Conservation (phyloP, 371 early-diverging fungal genomes). For the Lichtheimia corymbifera region DNA sequence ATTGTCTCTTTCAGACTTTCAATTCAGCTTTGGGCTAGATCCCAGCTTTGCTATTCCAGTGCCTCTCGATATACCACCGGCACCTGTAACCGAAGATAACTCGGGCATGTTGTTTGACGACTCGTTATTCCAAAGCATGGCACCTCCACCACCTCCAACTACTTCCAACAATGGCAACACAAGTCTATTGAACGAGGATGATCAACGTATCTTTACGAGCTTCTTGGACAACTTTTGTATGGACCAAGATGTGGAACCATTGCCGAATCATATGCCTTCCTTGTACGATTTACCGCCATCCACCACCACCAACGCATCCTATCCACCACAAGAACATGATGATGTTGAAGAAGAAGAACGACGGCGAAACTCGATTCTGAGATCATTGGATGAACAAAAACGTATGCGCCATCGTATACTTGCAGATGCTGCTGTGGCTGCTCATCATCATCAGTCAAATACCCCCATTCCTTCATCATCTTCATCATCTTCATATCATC, state of each 20-base stretch:
- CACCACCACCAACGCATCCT: slow-evolving; percentile 4
- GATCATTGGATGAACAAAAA: slow-evolving; percentile 40
- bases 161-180: slow-evolving; percentile 4
- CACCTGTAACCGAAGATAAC: slow-evolving; percentile 15
- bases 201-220: slow-evolving; percentile 41
- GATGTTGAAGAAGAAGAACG: slow-evolving; percentile 33
- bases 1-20: slow-evolving; percentile 32
- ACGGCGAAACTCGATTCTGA: slow-evolving; percentile 35
- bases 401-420: slow-evolving; percentile 24
- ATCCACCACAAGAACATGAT: not conserved
- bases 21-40: slow-evolving; percentile 50
- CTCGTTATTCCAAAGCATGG: slow-evolving; percentile 13
- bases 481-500: not conserved
- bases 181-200: slow-evolving; percentile 37
- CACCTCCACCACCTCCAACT: slow-evolving; percentile 9
- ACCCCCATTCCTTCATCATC: too few species aligned
- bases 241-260: slow-evolving; percentile 35
- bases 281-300: slow-evolving; percentile 17
- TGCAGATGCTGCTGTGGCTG: slow-evolving; percentile 1
- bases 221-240: slow-evolving; percentile 47
- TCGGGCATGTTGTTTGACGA: slow-evolving; percentile 8
- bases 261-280: slow-evolving; percentile 21
- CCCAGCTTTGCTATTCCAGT: slow-evolving; percentile 50
- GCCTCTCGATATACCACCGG: slow-evolving; percentile 39
- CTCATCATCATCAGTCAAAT: too few species aligned